Evolutionary conservation across 2,329 filamentous ascomycete species (phyloP), one percentile per base, ranked within the genome.

Genomic region (Xylaria sp.): DNA sequence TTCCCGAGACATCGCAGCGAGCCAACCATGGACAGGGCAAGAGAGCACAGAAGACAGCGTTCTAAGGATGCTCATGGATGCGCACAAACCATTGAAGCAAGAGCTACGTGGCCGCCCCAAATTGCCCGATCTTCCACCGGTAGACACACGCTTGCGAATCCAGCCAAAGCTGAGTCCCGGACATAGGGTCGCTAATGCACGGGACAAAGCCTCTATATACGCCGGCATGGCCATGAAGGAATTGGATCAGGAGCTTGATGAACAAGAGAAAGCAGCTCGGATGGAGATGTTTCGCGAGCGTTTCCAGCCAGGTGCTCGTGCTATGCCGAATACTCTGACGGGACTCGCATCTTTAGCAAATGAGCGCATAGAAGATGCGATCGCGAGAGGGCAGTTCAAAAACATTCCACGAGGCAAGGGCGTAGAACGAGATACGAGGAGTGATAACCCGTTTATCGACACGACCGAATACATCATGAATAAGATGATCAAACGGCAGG

Each of bases 381-480:
- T 97, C 69, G 89, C 91, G 0, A 80, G 92, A 37, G 94, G 94
- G 0, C 90, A 96, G 71, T 97, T 99, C 76, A 80, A 81, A 71
- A 88, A 95, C 67, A 88, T 99, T 10, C 86, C 85, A 6, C 82
- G 92, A 2, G 93, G 93, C 0, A 88, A 88, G 66, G 87, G 85
- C 4, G 80, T 93, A n/a, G 84, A 92, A 72, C 78, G 88, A n/a
- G 92, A 97, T 67, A 78, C 90, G 54, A 86, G 90, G 65, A 89
- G 90, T 0, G 88, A 88, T 67, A 95, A 89, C 66, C 92, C 94
- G 0, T 97, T 96, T 69, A 85, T 97, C 59, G 91, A 97, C 70
- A 97, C 93, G 0, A 97, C 94, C 0, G 93, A 97, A 74, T 97
- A 97, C 72, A 90, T 97, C 68, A 89, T 97, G 88, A 97, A 99